Evolutionary conservation across 768 basidiomycete species (phyloP).

Genomic region (Heimioporus sp.): DNA sequence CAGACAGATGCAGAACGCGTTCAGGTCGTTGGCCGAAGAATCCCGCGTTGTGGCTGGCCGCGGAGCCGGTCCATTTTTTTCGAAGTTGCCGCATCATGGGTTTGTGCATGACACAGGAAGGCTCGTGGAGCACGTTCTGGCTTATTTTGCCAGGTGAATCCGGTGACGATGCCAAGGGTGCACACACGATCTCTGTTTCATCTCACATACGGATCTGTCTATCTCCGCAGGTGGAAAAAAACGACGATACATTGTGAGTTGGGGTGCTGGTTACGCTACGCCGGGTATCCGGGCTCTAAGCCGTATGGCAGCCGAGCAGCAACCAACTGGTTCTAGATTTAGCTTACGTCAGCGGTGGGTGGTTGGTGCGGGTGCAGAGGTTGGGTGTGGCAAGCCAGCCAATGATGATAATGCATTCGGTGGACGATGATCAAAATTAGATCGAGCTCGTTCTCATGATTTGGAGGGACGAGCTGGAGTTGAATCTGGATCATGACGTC

Average conservation of each 20-base stretch:
- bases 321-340: too few species aligned
- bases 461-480: background rate
- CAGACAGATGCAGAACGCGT: too few species aligned
- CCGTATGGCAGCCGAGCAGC: too few species aligned
- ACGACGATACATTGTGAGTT: background rate
- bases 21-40: background rate
- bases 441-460: slow-evolving; percentile 9
- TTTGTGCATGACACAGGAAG: background rate
- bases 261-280: slow-evolving; percentile 21
- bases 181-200: background rate
- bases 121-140: background rate
- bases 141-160: slow-evolving; percentile 12
- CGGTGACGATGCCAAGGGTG: slow-evolving; percentile 5
- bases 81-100: too few species aligned
- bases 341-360: too few species aligned
- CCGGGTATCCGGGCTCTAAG: background rate
- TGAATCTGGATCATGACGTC: slow-evolving; percentile 18
- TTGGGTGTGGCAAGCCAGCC: background rate
- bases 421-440: slow-evolving; percentile 4
- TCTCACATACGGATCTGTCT: slow-evolving; percentile 11
- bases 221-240: slow-evolving; percentile 23
- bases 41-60: background rate
- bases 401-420: too few species aligned
- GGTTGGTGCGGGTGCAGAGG: background rate
- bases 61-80: slow-evolving; percentile 8